Conservation (phyloP, 257 asterid species). For the Knoxia roxburghii region DNA sequence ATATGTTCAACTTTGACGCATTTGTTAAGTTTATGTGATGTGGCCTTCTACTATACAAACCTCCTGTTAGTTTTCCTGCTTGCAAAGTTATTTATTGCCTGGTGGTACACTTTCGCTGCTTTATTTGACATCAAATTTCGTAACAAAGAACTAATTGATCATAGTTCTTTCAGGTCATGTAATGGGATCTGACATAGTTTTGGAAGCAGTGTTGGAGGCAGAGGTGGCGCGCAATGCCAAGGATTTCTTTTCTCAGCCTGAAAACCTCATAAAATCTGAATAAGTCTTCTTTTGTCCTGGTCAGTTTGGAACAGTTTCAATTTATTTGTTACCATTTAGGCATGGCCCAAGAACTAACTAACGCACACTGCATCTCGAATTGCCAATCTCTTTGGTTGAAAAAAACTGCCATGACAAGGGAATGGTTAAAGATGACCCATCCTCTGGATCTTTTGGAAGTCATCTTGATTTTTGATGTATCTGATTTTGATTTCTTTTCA, state of each 20-base stretch:
- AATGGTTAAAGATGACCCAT: not conserved
- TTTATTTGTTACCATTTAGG: not conserved
- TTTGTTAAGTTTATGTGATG: not conserved
- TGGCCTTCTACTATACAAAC: not conserved
- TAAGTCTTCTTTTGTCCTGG: conserved; percentile 1
- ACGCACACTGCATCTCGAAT: not conserved
- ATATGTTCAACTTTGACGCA: not conserved
- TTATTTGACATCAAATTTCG: not conserved
- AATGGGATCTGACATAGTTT: conserved; percentile 67
- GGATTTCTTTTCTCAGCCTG: conserved; percentile 49
- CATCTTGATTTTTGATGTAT: not conserved
- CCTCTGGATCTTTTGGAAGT: not conserved
- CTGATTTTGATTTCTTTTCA: not conserved
- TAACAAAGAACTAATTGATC: conserved; percentile 10
- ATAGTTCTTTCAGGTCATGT: conserved; percentile 40
- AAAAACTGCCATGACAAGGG: not conserved
- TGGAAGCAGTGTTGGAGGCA: conserved; percentile 85
- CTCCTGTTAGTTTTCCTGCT: not conserved
- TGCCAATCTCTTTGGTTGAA: not conserved
- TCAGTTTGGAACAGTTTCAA: not conserved
- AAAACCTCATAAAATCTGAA: conserved; percentile 35
- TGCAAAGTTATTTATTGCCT: not conserved
- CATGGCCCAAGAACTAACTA: not conserved
- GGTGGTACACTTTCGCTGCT: not conserved
- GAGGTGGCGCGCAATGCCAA: conserved; percentile 81